These are phyloP conservation scores for Thalassiosira exigua DNA, from an alignment of 352 stramenopile genomes.

Conservation along the genomic window DNA sequence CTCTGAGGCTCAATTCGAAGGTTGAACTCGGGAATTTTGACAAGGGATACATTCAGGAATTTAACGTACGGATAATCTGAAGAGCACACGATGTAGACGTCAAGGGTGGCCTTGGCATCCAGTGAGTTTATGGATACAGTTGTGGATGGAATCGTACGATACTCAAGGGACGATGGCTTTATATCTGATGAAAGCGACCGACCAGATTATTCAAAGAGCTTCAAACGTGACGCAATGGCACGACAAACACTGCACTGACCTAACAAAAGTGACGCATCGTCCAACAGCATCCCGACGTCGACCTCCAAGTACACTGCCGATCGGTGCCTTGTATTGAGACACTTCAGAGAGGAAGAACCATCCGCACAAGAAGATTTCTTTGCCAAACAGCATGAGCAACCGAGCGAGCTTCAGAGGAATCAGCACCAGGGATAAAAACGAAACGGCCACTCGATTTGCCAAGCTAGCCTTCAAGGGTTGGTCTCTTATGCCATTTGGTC, in stretches of 20 bases:
- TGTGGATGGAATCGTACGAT: conserved; percentile 46
- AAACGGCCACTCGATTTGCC: neutral
- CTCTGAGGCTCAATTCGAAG: conserved; percentile 48
- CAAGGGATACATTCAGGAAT: conserved; percentile 44
- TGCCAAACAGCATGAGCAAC: conserved; percentile 22
- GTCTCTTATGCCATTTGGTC: conserved; percentile 1
- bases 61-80: conserved; percentile 50
- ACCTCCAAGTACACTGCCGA: conserved; percentile 27
- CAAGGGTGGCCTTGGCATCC: conserved; percentile 25
- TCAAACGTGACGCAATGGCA: no score
- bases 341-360: conserved; percentile 40
- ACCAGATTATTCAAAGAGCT: no score
- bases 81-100: conserved; percentile 34
- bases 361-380: conserved; percentile 36
- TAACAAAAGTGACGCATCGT: conserved; percentile 41
- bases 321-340: conserved; percentile 45
- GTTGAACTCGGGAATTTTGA: conserved; percentile 48
- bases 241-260: conserved; percentile 8
- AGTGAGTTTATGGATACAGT: conserved; percentile 54
- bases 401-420: conserved; percentile 29
- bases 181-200: no score
- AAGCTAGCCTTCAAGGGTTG: neutral
- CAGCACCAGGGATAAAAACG: conserved; percentile 14
- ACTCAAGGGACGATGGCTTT: conserved; percentile 53
- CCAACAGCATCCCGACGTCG: conserved; percentile 50